A percentile compares a stretch with the other conserved stretches of the same genome.
Conservation (phyloP, 768 basidiomycete species). For the Arthromyces matolae region DNA sequence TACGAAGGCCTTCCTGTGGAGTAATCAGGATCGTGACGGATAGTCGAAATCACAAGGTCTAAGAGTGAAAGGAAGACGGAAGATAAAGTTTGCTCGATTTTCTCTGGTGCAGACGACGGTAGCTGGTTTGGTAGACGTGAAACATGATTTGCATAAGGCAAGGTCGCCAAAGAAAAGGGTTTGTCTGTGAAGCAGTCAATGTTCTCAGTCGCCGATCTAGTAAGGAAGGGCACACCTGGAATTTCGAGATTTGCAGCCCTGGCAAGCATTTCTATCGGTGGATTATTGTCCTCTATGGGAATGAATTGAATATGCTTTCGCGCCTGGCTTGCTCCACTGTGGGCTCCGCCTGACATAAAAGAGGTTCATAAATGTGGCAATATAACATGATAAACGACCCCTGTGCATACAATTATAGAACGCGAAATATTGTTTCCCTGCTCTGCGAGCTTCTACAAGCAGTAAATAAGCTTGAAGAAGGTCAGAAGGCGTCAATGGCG, state of each 20-base stretch:
- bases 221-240: too few relatives aligned
- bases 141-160: conserved; percentile 83
- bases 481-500: conserved; percentile 76
- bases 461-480: conserved; percentile 75
- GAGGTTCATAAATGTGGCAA: not conserved
- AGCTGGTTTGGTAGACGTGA: conserved; percentile 52
- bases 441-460: conserved; percentile 61
- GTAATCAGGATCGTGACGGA: conserved; percentile 63
- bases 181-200: conserved; percentile 42
- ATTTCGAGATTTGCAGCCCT: conserved; percentile 53
- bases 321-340: conserved; percentile 83
- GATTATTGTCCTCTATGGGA: conserved; percentile 58
- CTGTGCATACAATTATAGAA: conserved; percentile 86
- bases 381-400: not conserved
- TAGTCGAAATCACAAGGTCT: conserved; percentile 71
- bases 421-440: conserved; percentile 60
- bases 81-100: conserved; percentile 51
- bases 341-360: conserved; percentile 53
- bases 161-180: conserved; percentile 61
- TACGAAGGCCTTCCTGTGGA: conserved; percentile 70
- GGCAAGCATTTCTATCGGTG: conserved; percentile 76
- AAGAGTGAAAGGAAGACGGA: conserved; percentile 67
- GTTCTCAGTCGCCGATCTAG: too few relatives aligned
- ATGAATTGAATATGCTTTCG: conserved; percentile 93
- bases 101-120: conserved; percentile 33